Base-by-base conservation (phyloP, 495 filamentous ascomycete genomes). In the Penicillium pulvis region DNA sequence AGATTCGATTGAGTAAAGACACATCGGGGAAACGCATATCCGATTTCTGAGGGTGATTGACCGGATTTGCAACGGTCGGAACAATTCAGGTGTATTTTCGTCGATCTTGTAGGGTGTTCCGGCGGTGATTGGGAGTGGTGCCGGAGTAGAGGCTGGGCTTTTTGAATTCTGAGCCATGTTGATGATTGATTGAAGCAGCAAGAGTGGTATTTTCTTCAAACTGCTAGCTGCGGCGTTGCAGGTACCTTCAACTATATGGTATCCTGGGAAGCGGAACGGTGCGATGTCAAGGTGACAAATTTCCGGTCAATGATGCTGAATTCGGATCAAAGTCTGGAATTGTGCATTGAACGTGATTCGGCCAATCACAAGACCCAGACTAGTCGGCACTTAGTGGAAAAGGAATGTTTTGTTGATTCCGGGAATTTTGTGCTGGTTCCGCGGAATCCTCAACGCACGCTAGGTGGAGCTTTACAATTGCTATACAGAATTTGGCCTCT, bases 1-100 rank as follows among this genome's bases (percentile, higher is more conserved):
- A 19, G 33, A 42, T 24, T 8, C 35, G 19, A 50, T 26, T 24
- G 79, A 83, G 68, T 89, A 89, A 58, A 80, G 83, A 73, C 87
- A 89, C 45, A 66, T 58, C 31, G 67, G 66, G 9, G 62, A 36
- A 24, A 55, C 42, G 14, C 24, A 47, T 33, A 47, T 36, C 3
- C 53, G 42, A 16, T 55, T 55, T 14, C 28, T 17, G 9, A 55
- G 53, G 1, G 43, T 55, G 53, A 55, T 17, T 19, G 24, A 33
- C 12, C 53, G 53, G 24, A 55, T 55, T 6, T 4, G 28, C 26
- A 55, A 36, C 8, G 43, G 42, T 33, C 42, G 42, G 20, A 55
- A 55, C 9, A 55, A 19, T 5, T 39, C 35, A 6, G 35, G 33
- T 3, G 33, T 53, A n/a, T 53, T 42, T 24, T 39, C n/a, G 36